Evolutionary conservation across 805 yeast species (phyloP).

Genomic region (Zygosaccharomyces gambellarensis): DNA sequence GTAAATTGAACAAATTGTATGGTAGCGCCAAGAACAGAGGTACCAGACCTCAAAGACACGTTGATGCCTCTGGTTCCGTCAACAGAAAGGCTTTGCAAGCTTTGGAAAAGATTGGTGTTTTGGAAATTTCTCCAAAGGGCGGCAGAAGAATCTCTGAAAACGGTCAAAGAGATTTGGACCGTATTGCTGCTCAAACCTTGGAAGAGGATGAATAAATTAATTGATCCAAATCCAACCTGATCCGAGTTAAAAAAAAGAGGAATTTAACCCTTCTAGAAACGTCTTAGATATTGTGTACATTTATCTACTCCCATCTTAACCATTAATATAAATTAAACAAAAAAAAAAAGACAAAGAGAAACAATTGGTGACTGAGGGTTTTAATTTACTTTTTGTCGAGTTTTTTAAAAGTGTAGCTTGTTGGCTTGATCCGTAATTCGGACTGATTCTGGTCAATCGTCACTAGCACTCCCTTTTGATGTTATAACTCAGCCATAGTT

Average conservation of each 20-base stretch:
- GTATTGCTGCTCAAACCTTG: conserved; percentile 98
- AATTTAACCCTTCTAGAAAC: conserved; percentile 11
- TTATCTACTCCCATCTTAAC: conserved; percentile 19
- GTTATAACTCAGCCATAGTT: too few species aligned
- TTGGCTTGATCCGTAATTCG: background rate
- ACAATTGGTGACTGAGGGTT: conserved; percentile 3
- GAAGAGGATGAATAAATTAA: conserved; percentile 67
- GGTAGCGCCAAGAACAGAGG: conserved; percentile 99
- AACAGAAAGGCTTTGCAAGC: conserved; percentile 99
- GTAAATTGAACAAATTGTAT: conserved; percentile 97
- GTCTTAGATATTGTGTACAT: conserved; percentile 21
- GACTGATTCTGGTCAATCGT: background rate
- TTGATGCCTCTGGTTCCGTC: conserved; percentile 97
- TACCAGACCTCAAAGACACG: conserved; percentile 96
- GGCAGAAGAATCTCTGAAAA: conserved; percentile 99
- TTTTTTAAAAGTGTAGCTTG: too few species aligned
- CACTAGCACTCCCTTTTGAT: too few species aligned
- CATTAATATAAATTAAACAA: conserved; percentile 11
- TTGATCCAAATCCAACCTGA: background rate
- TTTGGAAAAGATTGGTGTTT: conserved; percentile 95
- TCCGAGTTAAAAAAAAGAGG: conserved; percentile 5
- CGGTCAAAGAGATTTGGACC: conserved; percentile 99
- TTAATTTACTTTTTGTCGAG: background rate
- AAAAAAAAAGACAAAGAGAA: background rate
- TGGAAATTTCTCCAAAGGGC: conserved; percentile 95